Conservation (phyloP, 2,329 filamentous ascomycete species). For the Lecanicillium sp. region DNA sequence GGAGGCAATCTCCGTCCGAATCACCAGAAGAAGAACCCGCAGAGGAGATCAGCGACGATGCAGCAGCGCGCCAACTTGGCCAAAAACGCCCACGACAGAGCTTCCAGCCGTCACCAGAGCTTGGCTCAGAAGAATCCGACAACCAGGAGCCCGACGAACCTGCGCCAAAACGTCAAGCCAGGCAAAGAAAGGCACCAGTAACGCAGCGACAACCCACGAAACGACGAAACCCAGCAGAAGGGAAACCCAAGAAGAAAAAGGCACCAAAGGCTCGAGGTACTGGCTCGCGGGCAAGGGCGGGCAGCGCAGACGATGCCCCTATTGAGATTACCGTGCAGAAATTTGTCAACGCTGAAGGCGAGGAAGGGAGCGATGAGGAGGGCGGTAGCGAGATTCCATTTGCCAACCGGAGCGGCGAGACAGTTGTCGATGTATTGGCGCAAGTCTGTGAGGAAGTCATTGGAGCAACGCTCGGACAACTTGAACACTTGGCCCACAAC, state of each 20-base stretch:
- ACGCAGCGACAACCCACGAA: conserved; percentile 6
- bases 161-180: conserved; percentile 22
- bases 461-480: conserved; percentile 36
- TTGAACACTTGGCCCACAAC: conserved; percentile 30
- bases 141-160: conserved; percentile 18
- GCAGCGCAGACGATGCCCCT: conserved; percentile 12
- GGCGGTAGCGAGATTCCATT: conserved; percentile 45
- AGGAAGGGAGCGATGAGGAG: conserved; percentile 29
- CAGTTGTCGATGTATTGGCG: conserved; percentile 52
- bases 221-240: conserved; percentile 1
- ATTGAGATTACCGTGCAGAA: conserved; percentile 54
- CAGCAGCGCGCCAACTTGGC: conserved; percentile 1
- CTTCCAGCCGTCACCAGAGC: conserved; percentile 30
- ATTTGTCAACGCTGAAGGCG: conserved; percentile 40
- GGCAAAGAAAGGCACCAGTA: conserved; percentile 7
- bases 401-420: conserved; percentile 46
- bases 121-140: conserved; percentile 26
- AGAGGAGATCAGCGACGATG: conserved; percentile 22
- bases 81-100: conserved; percentile 4
- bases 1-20: background rate
- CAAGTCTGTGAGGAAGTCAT: conserved; percentile 55
- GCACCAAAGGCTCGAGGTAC: conserved; percentile 9
- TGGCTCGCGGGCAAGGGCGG: background rate
- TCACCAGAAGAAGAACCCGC: conserved; percentile 30
- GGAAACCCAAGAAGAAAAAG: conserved; percentile 7